These are phyloP conservation scores for Torulaspora pretoriensis DNA, from an alignment of 1,139 yeast genomes.

Conservation along the genomic window DNA sequence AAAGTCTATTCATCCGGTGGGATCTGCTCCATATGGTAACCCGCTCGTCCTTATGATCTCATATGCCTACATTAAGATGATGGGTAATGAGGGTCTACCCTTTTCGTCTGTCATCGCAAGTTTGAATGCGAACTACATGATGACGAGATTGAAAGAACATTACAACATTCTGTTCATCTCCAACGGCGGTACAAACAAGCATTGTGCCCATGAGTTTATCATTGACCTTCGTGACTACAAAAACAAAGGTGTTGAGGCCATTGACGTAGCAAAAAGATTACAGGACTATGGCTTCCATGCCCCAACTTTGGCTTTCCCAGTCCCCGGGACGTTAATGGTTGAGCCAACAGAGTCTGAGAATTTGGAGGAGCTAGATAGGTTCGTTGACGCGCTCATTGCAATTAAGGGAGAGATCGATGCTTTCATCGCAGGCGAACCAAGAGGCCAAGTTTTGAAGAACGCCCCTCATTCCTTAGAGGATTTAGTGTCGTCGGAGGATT, in stretches of 20 bases:
- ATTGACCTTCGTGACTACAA: slow-evolving; percentile 86
- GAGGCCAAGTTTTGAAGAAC: slow-evolving; percentile 73
- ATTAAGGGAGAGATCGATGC: slow-evolving; percentile 80
- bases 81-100: slow-evolving; percentile 83
- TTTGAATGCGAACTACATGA: slow-evolving; percentile 94
- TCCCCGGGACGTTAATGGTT: slow-evolving; percentile 93
- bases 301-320: slow-evolving; percentile 98
- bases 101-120: slow-evolving; percentile 84
- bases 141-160: slow-evolving; percentile 63
- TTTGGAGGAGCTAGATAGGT: slow-evolving; percentile 81
- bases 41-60: slow-evolving; percentile 92
- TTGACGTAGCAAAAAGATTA: slow-evolving; percentile 91
- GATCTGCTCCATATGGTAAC: slow-evolving; percentile 94
- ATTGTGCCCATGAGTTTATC: slow-evolving; percentile 96
- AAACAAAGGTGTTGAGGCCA: slow-evolving; percentile 80
- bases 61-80: slow-evolving; percentile 88
- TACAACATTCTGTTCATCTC: slow-evolving; percentile 76
- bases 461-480: slow-evolving; percentile 92
- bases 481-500: slow-evolving; percentile 55
- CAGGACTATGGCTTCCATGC: slow-evolving; percentile 99
- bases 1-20: slow-evolving; percentile 66
- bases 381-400: slow-evolving; percentile 79
- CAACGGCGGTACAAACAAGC: slow-evolving; percentile 54
- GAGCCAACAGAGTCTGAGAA: slow-evolving; percentile 97
- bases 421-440: slow-evolving; percentile 60